Evolutionary conservation across 2,329 filamentous ascomycete genomes (phyloP), one percentile per base, ranked within the genome.

Genomic region (Xylaria sp.): DNA sequence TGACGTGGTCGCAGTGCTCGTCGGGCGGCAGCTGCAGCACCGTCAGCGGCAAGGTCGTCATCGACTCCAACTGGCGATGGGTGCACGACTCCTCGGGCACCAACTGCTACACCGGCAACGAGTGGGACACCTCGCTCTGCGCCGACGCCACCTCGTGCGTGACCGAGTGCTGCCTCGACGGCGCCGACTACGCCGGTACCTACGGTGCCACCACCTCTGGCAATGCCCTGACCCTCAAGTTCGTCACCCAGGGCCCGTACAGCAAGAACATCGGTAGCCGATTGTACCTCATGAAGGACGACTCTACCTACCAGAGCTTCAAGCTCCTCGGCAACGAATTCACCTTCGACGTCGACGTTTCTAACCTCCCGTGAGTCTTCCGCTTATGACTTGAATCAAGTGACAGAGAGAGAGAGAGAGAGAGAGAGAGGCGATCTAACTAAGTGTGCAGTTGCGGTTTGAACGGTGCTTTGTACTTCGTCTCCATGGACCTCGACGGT

Each of bases 271-370:
- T 82, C 55, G 80, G 80, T 16, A 78, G 85, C 44, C 84, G 88
- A 68, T 75, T 88, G 62, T 90, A 89, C 78, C 81, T 90, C 65
- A 83, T 90, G 80, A 82, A 83, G 71, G 80, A 83, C 63, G 85
- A 87, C 51, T 81, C 79, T 66, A 84, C 83, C 63, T 90, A 90
- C 77, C 79, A 89, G 78, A 82, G 84, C 72, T 86, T 90, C 80
- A 82, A 87, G 69, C 80, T 90, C 57, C 82, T 86, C 66, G 86
- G 86, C 78, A 82, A 87, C 74, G 88, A 91, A 76, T 86, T 91
- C 78, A 87, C 86, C 42, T 90, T 91, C 69, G 87, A 90, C 64
- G 88, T 90, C 21, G 88, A 91, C 74, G 84, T 88, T 53, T 89
- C 88, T 48, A 83, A 85, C 71, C 82, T 90, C 16, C 72, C 71